Percentiles rank a stretch among this genome's conserved stretches.
phyloP scores from a whole-genome alignment of 2,329 filamentous ascomycete species.

The Rhexocercosporidium sp. region DNA sequence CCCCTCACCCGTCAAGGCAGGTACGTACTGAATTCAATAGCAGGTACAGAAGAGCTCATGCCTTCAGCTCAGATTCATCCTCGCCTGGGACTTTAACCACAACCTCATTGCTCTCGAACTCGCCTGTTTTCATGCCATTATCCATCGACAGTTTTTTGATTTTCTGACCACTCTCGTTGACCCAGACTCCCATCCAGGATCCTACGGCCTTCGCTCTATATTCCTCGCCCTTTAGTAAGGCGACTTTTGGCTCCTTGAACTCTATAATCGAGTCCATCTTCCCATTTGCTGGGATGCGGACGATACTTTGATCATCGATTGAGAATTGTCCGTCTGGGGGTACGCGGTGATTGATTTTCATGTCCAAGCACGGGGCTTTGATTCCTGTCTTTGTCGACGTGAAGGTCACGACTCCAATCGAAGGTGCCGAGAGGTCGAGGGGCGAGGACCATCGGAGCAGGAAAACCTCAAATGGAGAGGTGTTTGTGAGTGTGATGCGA shows the following conservation, averaged over 20 bases:
- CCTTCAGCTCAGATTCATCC: background rate
- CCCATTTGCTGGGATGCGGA: conserved; percentile 40
- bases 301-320: conserved; percentile 35
- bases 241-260: conserved; percentile 37
- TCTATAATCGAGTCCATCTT: conserved; percentile 34
- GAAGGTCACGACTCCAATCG: conserved; percentile 43
- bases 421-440: conserved; percentile 43
- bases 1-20: no score
- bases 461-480: conserved; percentile 38
- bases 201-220: conserved; percentile 44
- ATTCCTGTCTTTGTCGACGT: conserved; percentile 25
- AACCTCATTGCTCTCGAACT: conserved; percentile 2
- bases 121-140: background rate
- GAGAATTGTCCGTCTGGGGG: conserved; percentile 37
- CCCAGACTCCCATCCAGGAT: conserved; percentile 40
- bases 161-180: background rate
- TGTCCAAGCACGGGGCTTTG: conserved; percentile 26
- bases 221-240: conserved; percentile 40
- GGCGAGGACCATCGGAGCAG: conserved; percentile 46
- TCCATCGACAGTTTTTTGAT: background rate
- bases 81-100: background rate
- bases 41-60: background rate
- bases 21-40: no score
- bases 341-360: conserved; percentile 40
- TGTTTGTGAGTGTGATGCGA: conserved; percentile 35